Evolutionary conservation across 1,139 yeast species (phyloP), one percentile per base, ranked within the genome.

Genomic region (Yamadazyma jaroonii): DNA sequence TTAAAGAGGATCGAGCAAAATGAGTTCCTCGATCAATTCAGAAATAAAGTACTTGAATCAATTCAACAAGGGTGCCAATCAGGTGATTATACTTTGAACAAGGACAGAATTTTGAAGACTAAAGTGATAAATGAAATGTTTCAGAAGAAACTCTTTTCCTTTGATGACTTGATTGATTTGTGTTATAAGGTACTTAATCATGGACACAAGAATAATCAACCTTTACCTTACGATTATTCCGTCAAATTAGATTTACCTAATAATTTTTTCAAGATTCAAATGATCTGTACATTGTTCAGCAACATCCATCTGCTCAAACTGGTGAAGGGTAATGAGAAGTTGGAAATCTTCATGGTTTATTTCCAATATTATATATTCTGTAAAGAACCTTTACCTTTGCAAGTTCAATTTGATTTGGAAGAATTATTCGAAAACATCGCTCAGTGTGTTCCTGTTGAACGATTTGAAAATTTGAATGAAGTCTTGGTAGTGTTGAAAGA

Each of bases 331-430:
- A 17, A 17, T 6, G 20, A 17, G 20, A 17, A 17, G 6, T 17
- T 17, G 20, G 20, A 4, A 6, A 56, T 73, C 3, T 76, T 84
- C 45, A 51, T 84, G 45, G 69, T 72, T 13, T 83, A 80, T 49
- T 81, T 88, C 45, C 95, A 88, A 51, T 88, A 78, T 54, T 89
- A 87, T 52, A 59, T 77, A n/a, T 76, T 72, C 54, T 75, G 85
- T 34, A 89, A 89, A 52, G 72, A 65, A 33, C 86, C 87, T 1
- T 40, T 86, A 25, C 90, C 96, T 0, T 64, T 74, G 47, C 95
- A 86, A 34, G 61, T 78, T 4, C 75, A 75, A 37, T 80, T 79
- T 48, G 72, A 66, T 33, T 52, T 85, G n/a, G 57, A 56, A 24
- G 74, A 69, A 35, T 62, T 74, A 25, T 74, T 74, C 44, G 59